Evolutionary conservation across 805 yeast species (phyloP), one percentile per base, ranked within the genome.

Genomic region (Metschnikowia sp.): DNA sequence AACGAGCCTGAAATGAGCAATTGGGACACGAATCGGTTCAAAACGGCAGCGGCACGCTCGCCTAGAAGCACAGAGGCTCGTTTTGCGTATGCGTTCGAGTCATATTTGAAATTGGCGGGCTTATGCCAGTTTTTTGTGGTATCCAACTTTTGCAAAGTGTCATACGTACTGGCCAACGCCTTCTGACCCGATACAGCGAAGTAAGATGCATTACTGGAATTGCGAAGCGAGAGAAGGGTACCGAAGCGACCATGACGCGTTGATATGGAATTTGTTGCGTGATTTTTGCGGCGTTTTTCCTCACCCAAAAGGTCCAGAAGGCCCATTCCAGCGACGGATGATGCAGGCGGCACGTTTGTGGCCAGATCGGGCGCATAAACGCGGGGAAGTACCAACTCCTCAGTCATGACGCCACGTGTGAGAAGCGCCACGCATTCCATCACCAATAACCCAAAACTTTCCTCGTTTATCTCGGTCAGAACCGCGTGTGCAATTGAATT

Each of bases 201-300:
- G 15, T 86, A 64, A 29, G 86, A 71, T 29, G 81, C 72, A 44
- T 83, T 82, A 22, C 77, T 75, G 1, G 55, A 39, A 15, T 84
- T 79, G 50, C 84, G 82, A 30, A 92, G 73, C 2, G 96, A 83
- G 10, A 90, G 65, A 52, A 91, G 69, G 0, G 97, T 83, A 0
- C 99, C 99, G 69, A 92, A 92, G 44, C 96, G 76, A 2, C 94
- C 91, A 61, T 92, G 99, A 40, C 99, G 76, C 1, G 88, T 75
- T 1, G 87, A 77, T 1, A 82, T 70, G 44, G 73, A 66, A 62
- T 76, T 77, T 29, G 72, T 70, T 41, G 81, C 74, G 32, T 64
- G 60, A 36, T 68, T 70, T 48, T 78, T 80, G 50, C 84, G 61
- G 31, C 74, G 73, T 18, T 76, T 72, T 59, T 92, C 97, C 45